Evolutionary conservation across 129 eudicot species (phyloP), one percentile per base, ranked within the genome.

Genomic region (Flaveria bidentis): DNA sequence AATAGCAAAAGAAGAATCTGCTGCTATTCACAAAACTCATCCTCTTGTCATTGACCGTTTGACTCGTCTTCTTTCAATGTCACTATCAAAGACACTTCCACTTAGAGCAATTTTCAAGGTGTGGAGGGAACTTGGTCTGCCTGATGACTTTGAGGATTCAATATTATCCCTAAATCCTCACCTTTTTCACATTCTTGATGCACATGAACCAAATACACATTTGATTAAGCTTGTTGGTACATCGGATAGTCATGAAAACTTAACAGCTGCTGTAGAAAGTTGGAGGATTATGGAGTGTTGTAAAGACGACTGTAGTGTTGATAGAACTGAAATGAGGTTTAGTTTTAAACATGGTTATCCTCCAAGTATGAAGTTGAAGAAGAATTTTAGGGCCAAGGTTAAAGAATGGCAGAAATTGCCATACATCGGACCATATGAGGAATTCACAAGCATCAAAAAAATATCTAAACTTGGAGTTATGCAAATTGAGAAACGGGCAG

Each of bases 281-380:
- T 91, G 99, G 99, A 85, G 99, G 81, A 84, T 91, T 2, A 26
- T 77, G 83, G 97, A 94, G 82, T 87, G 91, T 83, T 94, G 99
- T 71, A 91, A 83, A 64, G 96, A 87, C 74, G 86, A 89, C 75
- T 81, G 88, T 53, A 81, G 76, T 36, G 87, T 85, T 56, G 91
- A 88, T 78, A 82, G 90, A 76, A 85, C 83, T 14, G 91, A 88
- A 55, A 77, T 93, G 50, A 78, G 77, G 80, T 91, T 22, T 79
- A 78, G 92, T 64, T 94, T 91, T 80, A 94, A 87, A 71, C 97
- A 88, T 2, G 84, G 89, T 70, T 94, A 72, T 80, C 98, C 98
- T 49, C 96, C 97, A 1, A 88, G 88, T 56, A 91, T 94, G 98
- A 86, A 79, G 60, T 71, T 94, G 83, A 84, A 72, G 76, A 91